Base-by-base conservation (phyloP, 805 yeast genomes). In the Kodamaea laetipori region DNA sequence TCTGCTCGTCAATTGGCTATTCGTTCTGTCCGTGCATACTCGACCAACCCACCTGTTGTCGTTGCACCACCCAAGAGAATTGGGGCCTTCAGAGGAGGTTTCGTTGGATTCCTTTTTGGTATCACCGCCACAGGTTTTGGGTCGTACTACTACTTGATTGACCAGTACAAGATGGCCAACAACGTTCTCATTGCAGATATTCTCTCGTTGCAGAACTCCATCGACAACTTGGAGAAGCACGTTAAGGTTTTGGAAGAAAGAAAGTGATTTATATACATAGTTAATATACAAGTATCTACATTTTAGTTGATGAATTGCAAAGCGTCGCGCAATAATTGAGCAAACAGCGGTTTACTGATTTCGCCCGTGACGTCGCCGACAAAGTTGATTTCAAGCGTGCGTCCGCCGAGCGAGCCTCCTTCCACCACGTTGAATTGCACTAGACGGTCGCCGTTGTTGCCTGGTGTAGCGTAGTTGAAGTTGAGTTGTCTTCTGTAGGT, bases 101-200 rank as follows among this genome's bases (percentile, higher is more conserved):
- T 88, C 49, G 68, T 86, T 43, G 96, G 96, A 1, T 89, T 88
- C 64, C 74, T 88, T 43, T 69, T 82, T 23, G 96, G 96, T 35
- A 85, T 84, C 28, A 71, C 88, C 16, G 61, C 76, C 49, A 84
- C 95, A 12, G 90, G 95, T 2, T 77, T 76, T 43, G 86, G 80
- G 6, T 81, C 90, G 11, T 88, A 88, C 71, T 84, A 80, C 62
- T 88, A 86, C 64, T 71, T 86, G 52, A 64, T 86, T 46, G 94
- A 87, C 57, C 86, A 85, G 63, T 86, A 86, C 74, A 81, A 83
- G 61, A 71, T 76, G 48, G 78, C 92, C 53, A 86, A 83, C 61
- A 77, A 76, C 54, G 84, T 84, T 13, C 78, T 88, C 45, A 75
- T 86, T 45, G 78, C 87, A 40, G 96, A 88, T 57, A 86, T 88